Percentiles rank a stretch among this genome's conserved stretches.
Evolutionary conservation across 371 early-diverging fungal genomes (phyloP).

Genomic region (Parasitella parasitica): DNA sequence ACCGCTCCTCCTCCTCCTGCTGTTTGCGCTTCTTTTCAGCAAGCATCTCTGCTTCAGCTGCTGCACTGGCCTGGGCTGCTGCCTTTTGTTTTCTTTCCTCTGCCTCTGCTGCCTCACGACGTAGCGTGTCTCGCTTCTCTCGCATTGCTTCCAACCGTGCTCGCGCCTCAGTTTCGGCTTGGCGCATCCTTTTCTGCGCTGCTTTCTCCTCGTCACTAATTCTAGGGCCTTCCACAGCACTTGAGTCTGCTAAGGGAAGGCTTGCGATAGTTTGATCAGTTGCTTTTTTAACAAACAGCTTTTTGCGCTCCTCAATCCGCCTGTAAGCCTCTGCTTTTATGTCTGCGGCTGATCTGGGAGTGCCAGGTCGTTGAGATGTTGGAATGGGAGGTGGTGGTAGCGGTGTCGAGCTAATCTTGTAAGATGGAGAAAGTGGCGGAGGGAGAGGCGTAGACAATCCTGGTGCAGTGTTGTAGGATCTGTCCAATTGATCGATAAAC

Average conservation of each 20-base stretch:
- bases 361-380: constrained; percentile 38
- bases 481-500: constrained; percentile 35
- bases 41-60: constrained; percentile 25
- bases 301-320: constrained; percentile 35
- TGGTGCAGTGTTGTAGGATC: not conserved
- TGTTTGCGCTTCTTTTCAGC: constrained; percentile 26
- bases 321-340: constrained; percentile 48
- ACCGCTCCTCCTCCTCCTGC: constrained; percentile 25
- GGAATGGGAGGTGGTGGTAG: constrained; percentile 37
- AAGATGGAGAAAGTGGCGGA: no score
- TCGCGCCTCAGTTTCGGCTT: constrained; percentile 42
- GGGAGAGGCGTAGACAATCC: constrained; percentile 2
- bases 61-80: constrained; percentile 23
- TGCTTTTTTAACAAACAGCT: constrained; percentile 21
- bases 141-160: constrained; percentile 26
- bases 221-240: not conserved
- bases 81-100: constrained; percentile 20
- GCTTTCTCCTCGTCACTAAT: constrained; percentile 32
- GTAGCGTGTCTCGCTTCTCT: constrained; percentile 26
- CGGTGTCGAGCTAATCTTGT: not conserved
- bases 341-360: constrained; percentile 43
- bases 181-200: constrained; percentile 43
- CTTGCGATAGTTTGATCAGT: not conserved
- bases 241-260: not conserved
- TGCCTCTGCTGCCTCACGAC: constrained; percentile 27